A percentile compares a stretch with the other conserved stretches of the same genome.
Evolutionary conservation across 2,329 filamentous ascomycete genomes (phyloP).

Genomic region (Trichoderma guizhouense): DNA sequence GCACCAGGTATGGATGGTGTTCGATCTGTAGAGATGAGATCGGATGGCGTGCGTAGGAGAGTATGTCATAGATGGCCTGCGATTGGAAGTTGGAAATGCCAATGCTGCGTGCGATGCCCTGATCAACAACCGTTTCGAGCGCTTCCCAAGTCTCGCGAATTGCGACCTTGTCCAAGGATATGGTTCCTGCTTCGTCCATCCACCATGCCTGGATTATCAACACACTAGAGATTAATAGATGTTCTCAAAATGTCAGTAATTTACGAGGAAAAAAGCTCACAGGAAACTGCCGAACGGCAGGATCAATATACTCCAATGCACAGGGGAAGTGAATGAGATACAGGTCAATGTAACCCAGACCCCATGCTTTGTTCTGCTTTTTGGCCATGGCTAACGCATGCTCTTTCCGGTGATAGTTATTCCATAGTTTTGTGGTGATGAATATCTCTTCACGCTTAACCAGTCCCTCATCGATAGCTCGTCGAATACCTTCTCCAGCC

Average conservation of each 20-base stretch:
- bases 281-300: conserved; percentile 39
- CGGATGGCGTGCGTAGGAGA: conserved; percentile 55
- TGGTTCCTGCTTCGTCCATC: conserved; percentile 40
- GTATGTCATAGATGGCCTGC: conserved; percentile 56
- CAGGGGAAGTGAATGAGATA: conserved; percentile 71
- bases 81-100: conserved; percentile 75
- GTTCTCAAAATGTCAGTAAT: no score
- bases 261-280: not conserved
- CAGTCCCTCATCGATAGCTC: conserved; percentile 53
- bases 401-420: conserved; percentile 78
- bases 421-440: conserved; percentile 88
- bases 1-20: conserved; percentile 66
- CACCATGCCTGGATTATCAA: not conserved
- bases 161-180: conserved; percentile 55
- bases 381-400: conserved; percentile 68
- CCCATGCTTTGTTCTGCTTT: conserved; percentile 74
- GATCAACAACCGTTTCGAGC: conserved; percentile 65
- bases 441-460: conserved; percentile 76
- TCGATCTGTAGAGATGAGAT: conserved; percentile 57
- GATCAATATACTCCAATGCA: conserved; percentile 42
- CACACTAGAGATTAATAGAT: not conserved
- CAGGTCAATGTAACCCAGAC: conserved; percentile 81
- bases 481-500: conserved; percentile 61
- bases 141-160: conserved; percentile 78
- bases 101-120: conserved; percentile 46